phyloP scores from a whole-genome alignment of 768 basidiomycete species.

The Suillus occidentalis region DNA sequence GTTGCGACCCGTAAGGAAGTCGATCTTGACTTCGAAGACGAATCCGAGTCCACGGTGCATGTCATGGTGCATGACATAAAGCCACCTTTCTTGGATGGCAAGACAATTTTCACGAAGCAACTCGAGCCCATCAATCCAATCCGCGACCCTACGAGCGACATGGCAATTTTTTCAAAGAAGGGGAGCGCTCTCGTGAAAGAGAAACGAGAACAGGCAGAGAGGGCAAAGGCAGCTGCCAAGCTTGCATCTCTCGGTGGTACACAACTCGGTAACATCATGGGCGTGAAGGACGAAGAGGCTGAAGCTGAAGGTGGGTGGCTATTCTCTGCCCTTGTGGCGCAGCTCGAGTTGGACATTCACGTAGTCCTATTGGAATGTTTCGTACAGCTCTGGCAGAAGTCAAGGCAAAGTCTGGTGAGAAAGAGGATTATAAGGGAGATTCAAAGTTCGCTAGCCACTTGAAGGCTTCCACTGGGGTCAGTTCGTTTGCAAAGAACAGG shows the following conservation, averaged over 20 bases:
- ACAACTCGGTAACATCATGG: slow-evolving; percentile 95
- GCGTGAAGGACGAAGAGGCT: slow-evolving; percentile 92
- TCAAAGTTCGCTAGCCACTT: slow-evolving; percentile 97
- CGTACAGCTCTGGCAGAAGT: slow-evolving; percentile 52
- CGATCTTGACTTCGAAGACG: slow-evolving; percentile 95
- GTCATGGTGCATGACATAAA: slow-evolving; percentile 97
- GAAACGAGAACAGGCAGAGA: slow-evolving; percentile 93
- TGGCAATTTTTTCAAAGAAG: slow-evolving; percentile 96
- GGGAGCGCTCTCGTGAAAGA: slow-evolving; percentile 94
- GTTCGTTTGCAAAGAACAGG: slow-evolving; percentile 75
- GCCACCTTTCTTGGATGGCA: slow-evolving; percentile 96
- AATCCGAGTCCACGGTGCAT: slow-evolving; percentile 93
- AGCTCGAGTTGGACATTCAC: slow-evolving; percentile 79
- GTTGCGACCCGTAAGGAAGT: slow-evolving; percentile 84
- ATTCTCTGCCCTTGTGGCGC: slow-evolving; percentile 17
- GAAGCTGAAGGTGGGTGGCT: slow-evolving; percentile 80
- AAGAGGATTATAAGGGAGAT: slow-evolving; percentile 84
- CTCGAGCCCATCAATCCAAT: slow-evolving; percentile 97
- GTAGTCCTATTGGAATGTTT: slow-evolving; percentile 45
- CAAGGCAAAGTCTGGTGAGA: slow-evolving; percentile 48
- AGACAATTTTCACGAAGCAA: slow-evolving; percentile 94
- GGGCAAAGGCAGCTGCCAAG: slow-evolving; percentile 95
- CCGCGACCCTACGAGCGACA: slow-evolving; percentile 88
- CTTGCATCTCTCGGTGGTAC: slow-evolving; percentile 91
- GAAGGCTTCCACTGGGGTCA: slow-evolving; percentile 75